A percentile compares a stretch with the other conserved stretches of the same genome.
phyloP scores from a whole-genome alignment of 1,284 basidiomycete genomes.

The Serendipita sp. region DNA sequence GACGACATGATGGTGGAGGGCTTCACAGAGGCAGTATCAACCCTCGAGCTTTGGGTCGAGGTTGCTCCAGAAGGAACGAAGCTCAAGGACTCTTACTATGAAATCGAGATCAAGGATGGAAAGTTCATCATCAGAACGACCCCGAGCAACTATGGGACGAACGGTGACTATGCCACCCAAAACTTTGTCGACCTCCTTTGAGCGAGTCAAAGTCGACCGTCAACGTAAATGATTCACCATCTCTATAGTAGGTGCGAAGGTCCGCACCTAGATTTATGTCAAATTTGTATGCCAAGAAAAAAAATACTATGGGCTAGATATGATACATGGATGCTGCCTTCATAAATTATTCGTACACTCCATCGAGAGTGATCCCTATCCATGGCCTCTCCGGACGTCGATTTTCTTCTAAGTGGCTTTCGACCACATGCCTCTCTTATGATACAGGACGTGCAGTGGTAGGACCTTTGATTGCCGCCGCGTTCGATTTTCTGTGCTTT shows the following conservation, averaged over 20 bases:
- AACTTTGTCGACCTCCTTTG: not conserved
- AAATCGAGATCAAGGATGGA: not conserved
- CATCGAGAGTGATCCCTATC: no score
- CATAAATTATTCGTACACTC: no score
- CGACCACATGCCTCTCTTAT: no score
- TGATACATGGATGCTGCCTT: no score
- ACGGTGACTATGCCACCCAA: not conserved
- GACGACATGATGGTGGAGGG: conserved; percentile 6
- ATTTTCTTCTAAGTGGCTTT: no score
- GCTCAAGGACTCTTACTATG: not conserved
- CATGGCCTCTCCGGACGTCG: no score
- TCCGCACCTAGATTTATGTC: no score
- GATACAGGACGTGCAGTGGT: no score
- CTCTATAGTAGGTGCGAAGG: no score
- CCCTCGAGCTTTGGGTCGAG: not conserved
- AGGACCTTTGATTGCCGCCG: not conserved
- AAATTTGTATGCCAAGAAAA: no score
- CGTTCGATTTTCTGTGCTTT: not conserved
- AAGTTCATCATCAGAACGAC: not conserved
- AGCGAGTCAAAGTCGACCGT: not conserved
- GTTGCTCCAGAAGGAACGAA: not conserved
- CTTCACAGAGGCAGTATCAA: not conserved
- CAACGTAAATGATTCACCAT: no score
- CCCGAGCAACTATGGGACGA: not conserved
- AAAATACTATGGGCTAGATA: no score